Conservation (phyloP, 371 early-diverging fungal species). For the Mortierella sp. region DNA sequence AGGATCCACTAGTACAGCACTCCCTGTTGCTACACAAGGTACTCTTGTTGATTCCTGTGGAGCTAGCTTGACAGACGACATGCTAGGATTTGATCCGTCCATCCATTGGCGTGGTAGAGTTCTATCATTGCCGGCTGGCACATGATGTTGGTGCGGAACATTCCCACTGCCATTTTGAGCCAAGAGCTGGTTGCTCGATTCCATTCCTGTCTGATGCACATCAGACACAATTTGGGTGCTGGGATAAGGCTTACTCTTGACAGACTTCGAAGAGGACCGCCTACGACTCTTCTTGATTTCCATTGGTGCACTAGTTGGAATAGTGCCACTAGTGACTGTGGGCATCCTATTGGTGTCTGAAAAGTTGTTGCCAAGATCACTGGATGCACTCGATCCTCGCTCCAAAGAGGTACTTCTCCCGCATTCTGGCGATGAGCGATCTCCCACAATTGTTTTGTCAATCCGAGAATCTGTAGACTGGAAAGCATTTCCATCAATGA, state of each 20-base stretch:
- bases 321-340: neutral
- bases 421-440: neutral
- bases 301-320: neutral
- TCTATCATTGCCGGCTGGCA: neutral
- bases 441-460: neutral
- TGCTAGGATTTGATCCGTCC: neutral
- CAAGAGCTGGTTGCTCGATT: neutral
- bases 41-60: neutral
- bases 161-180: neutral
- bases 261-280: constrained; percentile 25
- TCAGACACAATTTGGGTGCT: constrained; percentile 27
- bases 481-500: neutral
- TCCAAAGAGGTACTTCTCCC: neutral
- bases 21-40: neutral
- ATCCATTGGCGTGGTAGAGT: constrained; percentile 1
- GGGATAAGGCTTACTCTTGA: neutral
- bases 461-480: neutral
- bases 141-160: neutral
- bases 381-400: neutral
- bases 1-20: neutral
- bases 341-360: neutral
- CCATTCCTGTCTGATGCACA: neutral
- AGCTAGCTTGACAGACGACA: neutral
- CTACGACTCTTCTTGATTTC: constrained; percentile 19
- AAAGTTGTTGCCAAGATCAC: no score